These are phyloP conservation scores for Aspergillus nidulans DNA, from an alignment of 495 filamentous ascomycete genomes.

Conservation along the genomic window DNA sequence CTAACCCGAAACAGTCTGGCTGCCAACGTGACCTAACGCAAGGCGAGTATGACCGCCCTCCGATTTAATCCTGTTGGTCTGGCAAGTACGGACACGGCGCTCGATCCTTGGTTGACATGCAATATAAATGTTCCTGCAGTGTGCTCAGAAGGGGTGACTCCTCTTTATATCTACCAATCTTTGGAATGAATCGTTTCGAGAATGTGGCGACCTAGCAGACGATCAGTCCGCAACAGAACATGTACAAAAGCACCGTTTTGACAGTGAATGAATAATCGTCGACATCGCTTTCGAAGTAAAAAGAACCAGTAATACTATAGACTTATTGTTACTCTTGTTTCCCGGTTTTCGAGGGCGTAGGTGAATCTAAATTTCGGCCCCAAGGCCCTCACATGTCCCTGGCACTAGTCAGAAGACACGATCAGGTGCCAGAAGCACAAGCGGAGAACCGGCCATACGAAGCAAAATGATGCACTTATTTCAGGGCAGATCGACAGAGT, in stretches of 20 bases:
- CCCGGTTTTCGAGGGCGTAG: neutral
- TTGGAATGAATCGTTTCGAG: neutral
- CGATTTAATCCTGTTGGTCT: neutral
- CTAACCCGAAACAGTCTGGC: constrained; percentile 43
- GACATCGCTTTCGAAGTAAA: neutral
- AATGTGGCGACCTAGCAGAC: neutral
- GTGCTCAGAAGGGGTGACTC: constrained; percentile 1
- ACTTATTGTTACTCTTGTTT: neutral
- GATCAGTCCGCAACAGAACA: neutral
- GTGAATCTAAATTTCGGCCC: neutral
- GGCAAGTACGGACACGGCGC: neutral
- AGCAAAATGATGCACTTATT: neutral
- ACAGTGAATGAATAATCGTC: neutral
- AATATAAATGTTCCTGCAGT: constrained; percentile 5
- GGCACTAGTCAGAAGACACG: constrained; percentile 13
- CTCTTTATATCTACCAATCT: neutral
- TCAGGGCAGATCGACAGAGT: neutral
- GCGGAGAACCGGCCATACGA: neutral
- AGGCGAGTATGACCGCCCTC: constrained; percentile 28
- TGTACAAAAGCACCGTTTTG: neutral
- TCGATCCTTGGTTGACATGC: neutral
- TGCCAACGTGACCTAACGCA: constrained; percentile 27
- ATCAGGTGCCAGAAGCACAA: neutral
- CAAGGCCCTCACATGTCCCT: constrained; percentile 12
- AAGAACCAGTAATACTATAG: neutral